Conservation (phyloP, 2,329 filamentous ascomycete genomes). For the Lachnellula occidentalis region DNA sequence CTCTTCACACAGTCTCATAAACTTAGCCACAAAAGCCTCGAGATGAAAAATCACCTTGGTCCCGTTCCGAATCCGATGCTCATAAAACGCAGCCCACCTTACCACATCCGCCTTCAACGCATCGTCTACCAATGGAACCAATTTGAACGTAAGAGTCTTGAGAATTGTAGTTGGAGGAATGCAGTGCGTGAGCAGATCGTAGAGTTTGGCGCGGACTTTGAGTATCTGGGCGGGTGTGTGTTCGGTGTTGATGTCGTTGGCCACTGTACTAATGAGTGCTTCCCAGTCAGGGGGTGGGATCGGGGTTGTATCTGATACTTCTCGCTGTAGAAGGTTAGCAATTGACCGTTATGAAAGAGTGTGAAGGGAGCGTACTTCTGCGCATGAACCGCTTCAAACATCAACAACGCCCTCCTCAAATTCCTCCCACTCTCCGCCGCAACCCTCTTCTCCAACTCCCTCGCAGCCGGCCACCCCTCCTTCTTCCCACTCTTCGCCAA, state of each 20-base stretch:
- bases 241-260: slow-evolving; percentile 89
- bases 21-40: slow-evolving; percentile 97
- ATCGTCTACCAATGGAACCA: slow-evolving; percentile 83
- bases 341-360: neutral
- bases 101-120: slow-evolving; percentile 86
- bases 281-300: slow-evolving; percentile 98
- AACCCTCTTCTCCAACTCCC: slow-evolving; percentile 75
- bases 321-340: slow-evolving; percentile 56
- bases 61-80: slow-evolving; percentile 87
- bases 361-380: slow-evolving; percentile 64
- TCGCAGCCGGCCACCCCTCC: slow-evolving; percentile 75
- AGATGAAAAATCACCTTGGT: slow-evolving; percentile 97
- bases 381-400: slow-evolving; percentile 96
- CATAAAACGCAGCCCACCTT: slow-evolving; percentile 94
- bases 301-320: slow-evolving; percentile 77
- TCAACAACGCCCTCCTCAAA: slow-evolving; percentile 80
- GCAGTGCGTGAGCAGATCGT: slow-evolving; percentile 93
- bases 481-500: slow-evolving; percentile 66
- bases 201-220: slow-evolving; percentile 86
- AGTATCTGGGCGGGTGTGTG: slow-evolving; percentile 86
- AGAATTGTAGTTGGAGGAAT: slow-evolving; percentile 92
- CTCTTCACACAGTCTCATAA: slow-evolving; percentile 94
- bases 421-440: slow-evolving; percentile 89
- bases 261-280: slow-evolving; percentile 79
- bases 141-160: slow-evolving; percentile 90